Conservation (phyloP, 2,329 filamentous ascomycete genomes). For the Cercospora canescens region DNA sequence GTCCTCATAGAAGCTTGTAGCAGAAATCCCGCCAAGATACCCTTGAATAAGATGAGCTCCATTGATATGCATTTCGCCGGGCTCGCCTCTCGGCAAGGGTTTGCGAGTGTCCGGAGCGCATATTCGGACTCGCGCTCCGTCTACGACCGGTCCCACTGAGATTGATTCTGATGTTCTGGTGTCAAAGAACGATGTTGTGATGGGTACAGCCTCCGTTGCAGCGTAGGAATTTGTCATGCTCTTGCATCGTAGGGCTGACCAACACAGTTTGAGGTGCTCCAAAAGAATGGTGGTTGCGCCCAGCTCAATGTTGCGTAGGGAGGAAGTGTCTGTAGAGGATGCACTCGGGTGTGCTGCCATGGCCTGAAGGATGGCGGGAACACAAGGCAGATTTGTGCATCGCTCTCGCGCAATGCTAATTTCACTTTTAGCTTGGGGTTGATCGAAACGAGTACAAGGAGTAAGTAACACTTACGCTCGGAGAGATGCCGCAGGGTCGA, state of each 20-base stretch:
- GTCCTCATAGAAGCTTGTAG: constrained; percentile 13
- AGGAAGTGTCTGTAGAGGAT: neutral
- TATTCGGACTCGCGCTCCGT: constrained; percentile 2
- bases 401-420: neutral
- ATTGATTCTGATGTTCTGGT: neutral
- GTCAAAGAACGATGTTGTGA: neutral
- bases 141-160: neutral
- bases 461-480: neutral
- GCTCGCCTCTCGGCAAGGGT: constrained; percentile 13
- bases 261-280: neutral
- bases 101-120: constrained; percentile 8
- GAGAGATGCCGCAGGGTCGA: constrained; percentile 3
- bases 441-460: neutral
- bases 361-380: constrained; percentile 3
- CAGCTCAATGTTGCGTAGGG: neutral
- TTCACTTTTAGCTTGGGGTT: neutral
- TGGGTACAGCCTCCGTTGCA: neutral
- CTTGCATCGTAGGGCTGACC: constrained; percentile 2
- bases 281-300: neutral
- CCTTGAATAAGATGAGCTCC: constrained; percentile 10
- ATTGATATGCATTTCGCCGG: constrained; percentile 16
- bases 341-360: neutral
- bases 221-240: constrained; percentile 7
- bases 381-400: constrained; percentile 1
- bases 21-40: constrained; percentile 7